These are phyloP conservation scores for Aureobasidium namibiae DNA, from an alignment of 2,329 filamentous ascomycete genomes.

Conservation along the genomic window DNA sequence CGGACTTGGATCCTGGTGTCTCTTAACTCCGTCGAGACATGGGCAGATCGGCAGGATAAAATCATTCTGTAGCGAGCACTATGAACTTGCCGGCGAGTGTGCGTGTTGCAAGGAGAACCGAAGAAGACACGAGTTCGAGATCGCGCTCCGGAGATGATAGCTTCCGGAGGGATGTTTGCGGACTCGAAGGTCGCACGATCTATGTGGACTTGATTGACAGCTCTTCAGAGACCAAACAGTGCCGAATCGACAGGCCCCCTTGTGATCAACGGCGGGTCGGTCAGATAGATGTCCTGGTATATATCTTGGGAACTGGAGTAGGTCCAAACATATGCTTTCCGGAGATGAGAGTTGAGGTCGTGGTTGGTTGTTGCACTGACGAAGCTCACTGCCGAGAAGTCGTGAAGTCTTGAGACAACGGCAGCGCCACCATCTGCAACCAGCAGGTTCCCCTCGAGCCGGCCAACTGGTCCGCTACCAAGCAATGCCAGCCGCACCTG, in stretches of 20 bases:
- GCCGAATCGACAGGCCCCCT: too few relatives aligned
- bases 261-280: too few relatives aligned
- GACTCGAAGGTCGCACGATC: too few relatives aligned
- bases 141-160: neutral
- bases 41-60: neutral
- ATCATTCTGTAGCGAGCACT: neutral
- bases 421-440: neutral
- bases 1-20: neutral
- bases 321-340: neutral
- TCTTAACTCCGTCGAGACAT: neutral
- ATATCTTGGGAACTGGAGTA: neutral
- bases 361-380: neutral
- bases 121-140: neutral
- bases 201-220: too few relatives aligned
- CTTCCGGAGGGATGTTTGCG: neutral
- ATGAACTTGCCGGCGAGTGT: neutral
- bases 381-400: neutral
- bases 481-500: neutral
- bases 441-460: neutral
- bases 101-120: neutral
- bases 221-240: too few relatives aligned
- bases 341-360: neutral
- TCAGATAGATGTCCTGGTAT: neutral
- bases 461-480: neutral
- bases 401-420: neutral